phyloP scores from a whole-genome alignment of 768 basidiomycete species.

The Amanita exitialis region DNA sequence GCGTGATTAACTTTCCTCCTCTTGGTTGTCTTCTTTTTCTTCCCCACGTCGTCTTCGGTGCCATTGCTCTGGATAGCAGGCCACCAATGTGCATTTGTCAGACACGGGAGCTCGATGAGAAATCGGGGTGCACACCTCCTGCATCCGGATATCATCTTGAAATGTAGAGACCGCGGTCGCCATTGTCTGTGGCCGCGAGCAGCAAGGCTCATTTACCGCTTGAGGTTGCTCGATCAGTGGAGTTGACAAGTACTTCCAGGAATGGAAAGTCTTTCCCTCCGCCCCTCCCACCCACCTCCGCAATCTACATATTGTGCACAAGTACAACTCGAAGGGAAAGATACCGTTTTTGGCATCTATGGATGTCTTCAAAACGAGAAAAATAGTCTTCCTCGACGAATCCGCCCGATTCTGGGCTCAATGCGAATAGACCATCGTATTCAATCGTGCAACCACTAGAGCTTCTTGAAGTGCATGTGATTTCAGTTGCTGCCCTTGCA shows the following conservation, averaged over 20 bases:
- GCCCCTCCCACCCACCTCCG: not conserved
- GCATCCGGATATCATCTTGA: not conserved
- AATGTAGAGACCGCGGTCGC: constrained; percentile 2
- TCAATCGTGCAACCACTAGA: too few relatives aligned
- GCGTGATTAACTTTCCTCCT: constrained; percentile 87
- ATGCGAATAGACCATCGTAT: too few relatives aligned
- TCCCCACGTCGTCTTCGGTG: constrained; percentile 26
- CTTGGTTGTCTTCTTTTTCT: constrained; percentile 48
- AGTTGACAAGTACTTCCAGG: not conserved
- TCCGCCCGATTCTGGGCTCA: too few relatives aligned
- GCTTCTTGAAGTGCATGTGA: too few relatives aligned
- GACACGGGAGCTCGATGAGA: not conserved
- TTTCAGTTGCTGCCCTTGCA: too few relatives aligned
- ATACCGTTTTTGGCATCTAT: constrained; percentile 22
- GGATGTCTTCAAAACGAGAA: too few relatives aligned
- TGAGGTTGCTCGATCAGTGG: not conserved
- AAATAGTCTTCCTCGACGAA: too few relatives aligned
- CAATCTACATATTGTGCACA: constrained; percentile 31
- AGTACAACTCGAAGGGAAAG: too few relatives aligned
- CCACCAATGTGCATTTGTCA: not conserved
- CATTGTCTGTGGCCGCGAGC: constrained; percentile 5
- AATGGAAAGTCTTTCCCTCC: not conserved
- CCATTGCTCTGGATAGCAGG: constrained; percentile 1
- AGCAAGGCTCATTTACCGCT: not conserved
- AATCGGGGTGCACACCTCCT: not conserved